Percentiles rank a stretch among this genome's conserved stretches.
Conservation (phyloP, 805 yeast species). For the Teunomyces lycoperdinae region DNA sequence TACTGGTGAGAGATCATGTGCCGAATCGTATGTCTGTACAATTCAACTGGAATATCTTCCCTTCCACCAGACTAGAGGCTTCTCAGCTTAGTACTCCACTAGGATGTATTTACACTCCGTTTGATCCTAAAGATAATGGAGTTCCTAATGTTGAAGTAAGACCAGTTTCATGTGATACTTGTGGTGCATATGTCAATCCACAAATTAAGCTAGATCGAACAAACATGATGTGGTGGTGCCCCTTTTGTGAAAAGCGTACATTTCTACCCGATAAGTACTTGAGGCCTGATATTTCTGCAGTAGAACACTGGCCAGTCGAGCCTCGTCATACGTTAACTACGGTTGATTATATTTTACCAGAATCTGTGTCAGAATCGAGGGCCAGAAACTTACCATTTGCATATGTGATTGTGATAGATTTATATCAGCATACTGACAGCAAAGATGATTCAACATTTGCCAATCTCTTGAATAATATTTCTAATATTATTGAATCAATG, state of each 20-base stretch:
- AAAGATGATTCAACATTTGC: conserved; percentile 13
- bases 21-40: conserved; percentile 34
- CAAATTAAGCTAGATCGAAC: conserved; percentile 26
- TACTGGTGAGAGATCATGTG: background rate
- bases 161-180: conserved; percentile 25
- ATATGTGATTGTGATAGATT: conserved; percentile 27
- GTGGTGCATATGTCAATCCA: conserved; percentile 29
- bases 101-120: conserved; percentile 37
- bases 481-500: conserved; percentile 12
- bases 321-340: conserved; percentile 24
- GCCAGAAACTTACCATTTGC: conserved; percentile 10
- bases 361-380: conserved; percentile 17
- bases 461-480: conserved; percentile 11
- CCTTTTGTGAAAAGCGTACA: conserved; percentile 27
- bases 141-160: conserved; percentile 6
- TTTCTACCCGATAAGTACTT: conserved; percentile 18
- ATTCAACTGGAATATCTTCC: conserved; percentile 67
- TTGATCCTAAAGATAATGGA: conserved; percentile 5
- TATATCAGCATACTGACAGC: conserved; percentile 28
- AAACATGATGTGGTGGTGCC: conserved; percentile 40
- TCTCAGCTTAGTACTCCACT: conserved; percentile 31
- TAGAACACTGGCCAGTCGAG: conserved; percentile 26
- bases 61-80: conserved; percentile 37
- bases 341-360: conserved; percentile 31
- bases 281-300: conserved; percentile 12